Conservation (phyloP, 1,284 basidiomycete genomes). For the Farysia itapuensis region DNA sequence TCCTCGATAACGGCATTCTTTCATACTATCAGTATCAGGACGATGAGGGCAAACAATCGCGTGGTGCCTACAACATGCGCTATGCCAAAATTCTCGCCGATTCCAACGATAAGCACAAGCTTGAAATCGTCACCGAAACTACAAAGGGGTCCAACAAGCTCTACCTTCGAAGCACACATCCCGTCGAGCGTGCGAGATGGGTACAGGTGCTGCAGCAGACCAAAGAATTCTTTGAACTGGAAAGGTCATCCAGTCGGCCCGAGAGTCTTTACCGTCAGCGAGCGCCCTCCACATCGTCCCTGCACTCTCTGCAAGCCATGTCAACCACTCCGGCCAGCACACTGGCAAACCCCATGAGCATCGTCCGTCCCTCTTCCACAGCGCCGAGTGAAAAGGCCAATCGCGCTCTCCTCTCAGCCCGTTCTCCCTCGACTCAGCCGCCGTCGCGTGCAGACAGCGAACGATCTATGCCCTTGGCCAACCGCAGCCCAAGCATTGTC, state of each 20-base stretch:
- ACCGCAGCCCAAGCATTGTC: conserved; percentile 38
- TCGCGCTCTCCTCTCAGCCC: conserved; percentile 23
- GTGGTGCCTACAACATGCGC: conserved; percentile 86
- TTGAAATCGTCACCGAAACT: conserved; percentile 73
- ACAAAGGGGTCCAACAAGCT: conserved; percentile 70
- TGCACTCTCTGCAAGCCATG: too few relatives aligned
- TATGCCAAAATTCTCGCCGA: conserved; percentile 66
- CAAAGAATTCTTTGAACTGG: conserved; percentile 44
- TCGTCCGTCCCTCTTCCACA: conserved; percentile 24
- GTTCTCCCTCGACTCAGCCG: conserved; percentile 19
- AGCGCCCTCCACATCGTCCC: conserved; percentile 20
- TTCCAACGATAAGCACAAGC: conserved; percentile 69
- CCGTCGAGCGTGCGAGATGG: conserved; percentile 55
- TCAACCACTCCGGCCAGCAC: background rate
- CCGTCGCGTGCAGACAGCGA: conserved; percentile 30
- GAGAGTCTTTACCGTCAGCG: conserved; percentile 33
- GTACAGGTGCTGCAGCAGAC: conserved; percentile 56
- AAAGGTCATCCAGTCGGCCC: conserved; percentile 30
- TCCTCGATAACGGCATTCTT: conserved; percentile 79
- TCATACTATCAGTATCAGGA: conserved; percentile 81
- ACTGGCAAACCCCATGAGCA: conserved; percentile 23
- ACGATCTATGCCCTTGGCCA: conserved; percentile 14
- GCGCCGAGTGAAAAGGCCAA: conserved; percentile 26
- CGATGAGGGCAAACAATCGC: conserved; percentile 81
- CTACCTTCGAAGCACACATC: conserved; percentile 81